Evolutionary conservation across 2,329 filamentous ascomycete genomes (phyloP), one percentile per base, ranked within the genome.

Genomic region (Elsinoe perseae): DNA sequence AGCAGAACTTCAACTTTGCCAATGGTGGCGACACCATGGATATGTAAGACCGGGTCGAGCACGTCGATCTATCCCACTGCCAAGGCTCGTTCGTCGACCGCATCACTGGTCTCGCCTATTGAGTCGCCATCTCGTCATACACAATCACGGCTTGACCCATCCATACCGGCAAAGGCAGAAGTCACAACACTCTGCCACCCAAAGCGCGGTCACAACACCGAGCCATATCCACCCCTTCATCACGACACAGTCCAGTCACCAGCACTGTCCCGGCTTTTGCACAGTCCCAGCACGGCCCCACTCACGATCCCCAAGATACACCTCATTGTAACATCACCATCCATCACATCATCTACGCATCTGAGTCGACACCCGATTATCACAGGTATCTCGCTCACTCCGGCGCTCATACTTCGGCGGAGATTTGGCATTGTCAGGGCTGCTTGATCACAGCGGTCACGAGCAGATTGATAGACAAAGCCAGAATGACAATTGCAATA

Each of bases 1-100:
- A 86, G 66, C 85, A 87, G 64, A 87, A 87, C 69, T 98, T 97
- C 83, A 95, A 89, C 82, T 98, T 98, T 71, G 88, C 88, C 71
- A 89, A 84, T 67, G 82, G 82, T 60, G 81, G 78, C 62, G 85
- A 87, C 67, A 82, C 81, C 38, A 87, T 87, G 84, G 85, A 87
- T 68, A 88, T 72, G 70, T 69, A 65, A 50, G 23, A 16, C 20
- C 14, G 3, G 23, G 10, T 5, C 25, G 27, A 32, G n/a, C 10
- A n/a, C 21, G 46, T 7, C 16, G 30, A 38, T 30, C 21, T 18
- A 30, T 30, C 25, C n/a, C 10, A 21, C 32, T 16, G 25, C n/a
- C n/a, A n/a, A n/a, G n/a, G 25, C 44, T 14, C 21, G 16, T 12
- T 44, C 40, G 40, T 21, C 40, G 23, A 25, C 40, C 9, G 20